Percentiles rank a stretch among this genome's conserved stretches.
Conservation (phyloP, 805 yeast genomes). For the Lipomyces anomalus region DNA sequence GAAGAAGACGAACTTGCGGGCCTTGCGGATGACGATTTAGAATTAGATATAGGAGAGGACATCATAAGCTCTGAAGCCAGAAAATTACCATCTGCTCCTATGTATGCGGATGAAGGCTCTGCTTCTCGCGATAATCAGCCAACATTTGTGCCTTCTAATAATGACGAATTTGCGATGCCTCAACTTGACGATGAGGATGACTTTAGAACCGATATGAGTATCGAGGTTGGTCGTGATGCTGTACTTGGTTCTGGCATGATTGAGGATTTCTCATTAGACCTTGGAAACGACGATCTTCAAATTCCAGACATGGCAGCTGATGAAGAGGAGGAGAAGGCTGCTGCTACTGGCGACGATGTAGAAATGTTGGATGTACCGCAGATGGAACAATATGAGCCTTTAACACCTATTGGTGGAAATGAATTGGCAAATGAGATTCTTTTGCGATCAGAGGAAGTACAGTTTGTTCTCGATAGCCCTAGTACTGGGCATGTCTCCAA, state of each 20-base stretch:
- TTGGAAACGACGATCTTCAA: slow-evolving; percentile 1
- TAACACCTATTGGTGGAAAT: slow-evolving; percentile 1
- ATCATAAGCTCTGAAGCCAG: no score
- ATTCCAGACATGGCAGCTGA: no score
- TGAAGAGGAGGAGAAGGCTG: no score
- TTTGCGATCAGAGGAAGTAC: not conserved
- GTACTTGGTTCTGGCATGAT: slow-evolving; percentile 11
- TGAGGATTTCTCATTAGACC: slow-evolving; percentile 15
- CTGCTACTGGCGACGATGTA: slow-evolving; percentile 5
- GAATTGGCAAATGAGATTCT: not conserved
- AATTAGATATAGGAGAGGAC: slow-evolving; percentile 45
- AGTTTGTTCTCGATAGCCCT: no score
- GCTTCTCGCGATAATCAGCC: no score
- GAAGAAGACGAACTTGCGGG: slow-evolving; percentile 33
- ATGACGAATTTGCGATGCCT: slow-evolving; percentile 24
- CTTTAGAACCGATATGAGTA: slow-evolving; percentile 41
- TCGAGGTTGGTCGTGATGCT: slow-evolving; percentile 36
- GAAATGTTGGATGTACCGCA: slow-evolving; percentile 19
- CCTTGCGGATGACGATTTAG: slow-evolving; percentile 42
- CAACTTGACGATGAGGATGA: slow-evolving; percentile 27
- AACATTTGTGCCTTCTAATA: no score
- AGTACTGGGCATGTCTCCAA: no score
- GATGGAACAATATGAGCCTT: slow-evolving; percentile 8
- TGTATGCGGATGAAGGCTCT: no score
- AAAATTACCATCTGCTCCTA: no score